Evolutionary conservation across 2,329 filamentous ascomycete species (phyloP).

Genomic region (Curvularia spicifera): DNA sequence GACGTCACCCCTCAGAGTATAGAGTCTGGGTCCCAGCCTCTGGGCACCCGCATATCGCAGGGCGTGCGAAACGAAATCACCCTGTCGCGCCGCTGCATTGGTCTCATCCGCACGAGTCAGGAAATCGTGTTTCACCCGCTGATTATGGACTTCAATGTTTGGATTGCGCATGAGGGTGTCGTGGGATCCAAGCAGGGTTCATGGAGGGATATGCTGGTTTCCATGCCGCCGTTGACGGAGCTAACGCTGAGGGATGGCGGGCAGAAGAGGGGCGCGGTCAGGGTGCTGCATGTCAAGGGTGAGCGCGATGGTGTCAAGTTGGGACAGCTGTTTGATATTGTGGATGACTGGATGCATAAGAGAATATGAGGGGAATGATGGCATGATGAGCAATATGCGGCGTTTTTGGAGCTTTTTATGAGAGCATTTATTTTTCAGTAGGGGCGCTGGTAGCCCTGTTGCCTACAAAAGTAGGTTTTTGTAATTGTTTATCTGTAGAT

Average conservation of each 20-base stretch:
- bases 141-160: constrained; percentile 14
- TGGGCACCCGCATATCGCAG: constrained; percentile 1
- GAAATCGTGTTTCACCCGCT: constrained; percentile 23
- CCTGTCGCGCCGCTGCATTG: constrained; percentile 15
- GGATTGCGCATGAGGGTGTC: background rate
- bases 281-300: constrained; percentile 7
- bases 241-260: constrained; percentile 13
- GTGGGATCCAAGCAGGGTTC: constrained; percentile 1
- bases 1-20: constrained; percentile 9
- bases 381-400: background rate
- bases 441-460: background rate
- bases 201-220: constrained; percentile 19
- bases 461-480: background rate
- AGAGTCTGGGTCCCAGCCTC: constrained; percentile 7
- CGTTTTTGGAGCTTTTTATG: background rate
- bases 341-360: constrained; percentile 18
- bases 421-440: background rate
- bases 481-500: background rate
- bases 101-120: constrained; percentile 19
- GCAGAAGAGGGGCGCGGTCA: constrained; percentile 9
- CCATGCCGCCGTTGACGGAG: constrained; percentile 20
- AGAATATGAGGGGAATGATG: background rate
- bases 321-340: constrained; percentile 16
- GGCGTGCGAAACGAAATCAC: constrained; percentile 12
- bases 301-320: constrained; percentile 14